Evolutionary conservation across 306 rosid species (phyloP).

Genomic region (Pterocarpus macrocarpus): DNA sequence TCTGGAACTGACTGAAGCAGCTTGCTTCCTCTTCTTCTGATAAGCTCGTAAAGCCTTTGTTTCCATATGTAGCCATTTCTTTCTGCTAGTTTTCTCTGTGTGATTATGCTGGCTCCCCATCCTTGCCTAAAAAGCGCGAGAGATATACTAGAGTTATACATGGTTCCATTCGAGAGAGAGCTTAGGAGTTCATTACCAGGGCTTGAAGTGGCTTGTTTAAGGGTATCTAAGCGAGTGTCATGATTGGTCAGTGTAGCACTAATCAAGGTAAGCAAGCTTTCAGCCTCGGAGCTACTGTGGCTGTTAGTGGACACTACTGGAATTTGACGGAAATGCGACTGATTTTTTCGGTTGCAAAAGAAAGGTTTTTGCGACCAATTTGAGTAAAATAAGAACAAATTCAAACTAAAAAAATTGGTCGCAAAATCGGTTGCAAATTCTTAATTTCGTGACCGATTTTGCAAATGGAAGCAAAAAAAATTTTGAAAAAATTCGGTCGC

Average conservation of each 20-base stretch:
- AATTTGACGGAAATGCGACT: too few relatives aligned
- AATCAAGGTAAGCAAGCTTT: slow-evolving; percentile 22
- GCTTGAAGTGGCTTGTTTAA: slow-evolving; percentile 21
- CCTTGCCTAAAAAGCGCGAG: slow-evolving; percentile 29
- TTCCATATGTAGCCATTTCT: neutral
- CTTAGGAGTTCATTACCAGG: neutral
- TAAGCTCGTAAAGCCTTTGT: neutral
- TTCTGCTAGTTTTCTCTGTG: slow-evolving; percentile 11
- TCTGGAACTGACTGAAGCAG: slow-evolving; percentile 33
- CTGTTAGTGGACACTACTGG: neutral
- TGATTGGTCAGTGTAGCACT: slow-evolving; percentile 47
- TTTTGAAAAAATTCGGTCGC: too few relatives aligned
- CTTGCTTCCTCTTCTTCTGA: slow-evolving; percentile 36
- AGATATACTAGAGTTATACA: slow-evolving; percentile 39
- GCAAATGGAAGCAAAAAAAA: too few relatives aligned
- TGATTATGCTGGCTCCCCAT: neutral
- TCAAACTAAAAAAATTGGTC: too few relatives aligned
- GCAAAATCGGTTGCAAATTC: too few relatives aligned
- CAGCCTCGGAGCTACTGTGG: neutral
- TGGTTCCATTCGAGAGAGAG: slow-evolving; percentile 42
- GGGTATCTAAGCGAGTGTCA: slow-evolving; percentile 46
- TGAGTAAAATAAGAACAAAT: too few relatives aligned
- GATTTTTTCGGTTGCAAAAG: too few relatives aligned
- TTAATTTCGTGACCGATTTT: too few relatives aligned
- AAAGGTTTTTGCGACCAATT: too few relatives aligned